phyloP scores from a whole-genome alignment of 2,329 filamentous ascomycete genomes.

The Paraphoma sp. region DNA sequence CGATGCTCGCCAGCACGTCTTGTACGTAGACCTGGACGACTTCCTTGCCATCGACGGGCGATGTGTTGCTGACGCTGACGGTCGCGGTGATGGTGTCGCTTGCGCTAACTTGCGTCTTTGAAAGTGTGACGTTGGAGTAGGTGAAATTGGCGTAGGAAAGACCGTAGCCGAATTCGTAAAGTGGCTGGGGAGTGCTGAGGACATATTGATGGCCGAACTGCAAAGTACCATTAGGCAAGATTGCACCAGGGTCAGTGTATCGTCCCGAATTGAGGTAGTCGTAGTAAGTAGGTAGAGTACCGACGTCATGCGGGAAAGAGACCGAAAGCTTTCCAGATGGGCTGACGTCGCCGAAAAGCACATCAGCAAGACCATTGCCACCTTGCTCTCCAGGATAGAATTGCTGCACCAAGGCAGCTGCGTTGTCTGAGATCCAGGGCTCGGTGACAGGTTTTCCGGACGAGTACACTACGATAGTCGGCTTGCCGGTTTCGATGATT shows the following conservation, averaged over 20 bases:
- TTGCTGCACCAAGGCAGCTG: conserved; percentile 72
- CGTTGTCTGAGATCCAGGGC: conserved; percentile 71
- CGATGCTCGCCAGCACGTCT: conserved; percentile 67
- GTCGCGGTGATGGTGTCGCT: conserved; percentile 64
- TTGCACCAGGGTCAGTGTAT: conserved; percentile 58
- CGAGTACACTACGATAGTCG: conserved; percentile 71
- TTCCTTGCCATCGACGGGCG: conserved; percentile 65
- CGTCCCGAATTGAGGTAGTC: conserved; percentile 74
- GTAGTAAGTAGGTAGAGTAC: conserved; percentile 73
- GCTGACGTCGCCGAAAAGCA: conserved; percentile 67
- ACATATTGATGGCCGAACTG: conserved; percentile 72
- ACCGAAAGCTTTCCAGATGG: conserved; percentile 72
- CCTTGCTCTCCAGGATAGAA: conserved; percentile 77
- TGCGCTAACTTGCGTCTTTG: conserved; percentile 55
- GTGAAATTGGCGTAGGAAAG: conserved; percentile 69
- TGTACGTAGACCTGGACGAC: conserved; percentile 73
- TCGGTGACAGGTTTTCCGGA: conserved; percentile 77
- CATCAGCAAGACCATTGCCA: conserved; percentile 69
- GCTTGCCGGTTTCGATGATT: conserved; percentile 70
- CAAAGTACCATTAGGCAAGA: conserved; percentile 65
- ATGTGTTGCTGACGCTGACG: conserved; percentile 67
- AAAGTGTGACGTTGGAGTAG: conserved; percentile 63
- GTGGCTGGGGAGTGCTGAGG: conserved; percentile 63
- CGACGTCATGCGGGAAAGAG: conserved; percentile 71
- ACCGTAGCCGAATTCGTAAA: conserved; percentile 73